phyloP scores from a whole-genome alignment of 495 filamentous ascomycete species.

The Penicillium tannophilum region DNA sequence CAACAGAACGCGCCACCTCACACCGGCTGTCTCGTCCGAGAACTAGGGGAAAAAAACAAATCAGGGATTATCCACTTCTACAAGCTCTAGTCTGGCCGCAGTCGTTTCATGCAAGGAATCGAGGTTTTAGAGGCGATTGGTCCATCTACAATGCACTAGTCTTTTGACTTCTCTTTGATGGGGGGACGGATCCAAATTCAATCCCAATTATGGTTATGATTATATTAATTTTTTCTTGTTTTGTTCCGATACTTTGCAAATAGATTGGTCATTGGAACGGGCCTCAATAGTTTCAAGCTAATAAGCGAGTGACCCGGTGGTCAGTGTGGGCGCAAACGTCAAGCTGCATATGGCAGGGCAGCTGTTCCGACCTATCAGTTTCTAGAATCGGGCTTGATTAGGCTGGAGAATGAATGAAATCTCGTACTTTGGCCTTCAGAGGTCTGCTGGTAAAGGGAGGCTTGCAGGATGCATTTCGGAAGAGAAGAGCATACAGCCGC shows the following conservation, averaged over 20 bases:
- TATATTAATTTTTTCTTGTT: background rate
- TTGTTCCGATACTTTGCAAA: background rate
- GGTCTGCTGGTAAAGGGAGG: background rate
- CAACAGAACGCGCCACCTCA: background rate
- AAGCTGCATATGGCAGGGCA: slow-evolving; percentile 1
- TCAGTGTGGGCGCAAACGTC: background rate
- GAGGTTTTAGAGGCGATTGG: slow-evolving; percentile 30
- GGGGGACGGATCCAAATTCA: background rate
- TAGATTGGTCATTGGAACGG: slow-evolving; percentile 6
- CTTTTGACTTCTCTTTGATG: background rate
- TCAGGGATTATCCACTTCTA: background rate
- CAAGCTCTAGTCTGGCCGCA: background rate
- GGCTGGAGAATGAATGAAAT: background rate
- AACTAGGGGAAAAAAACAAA: background rate
- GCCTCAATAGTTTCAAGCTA: slow-evolving; percentile 5
- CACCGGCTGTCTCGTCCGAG: background rate
- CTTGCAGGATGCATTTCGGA: slow-evolving; percentile 23
- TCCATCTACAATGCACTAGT: slow-evolving; percentile 10
- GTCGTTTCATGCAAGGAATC: slow-evolving; percentile 29
- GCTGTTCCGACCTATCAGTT: slow-evolving; percentile 10
- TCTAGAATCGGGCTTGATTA: background rate
- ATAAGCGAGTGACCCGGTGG: background rate
- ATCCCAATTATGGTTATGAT: background rate
- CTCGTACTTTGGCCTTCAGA: background rate
- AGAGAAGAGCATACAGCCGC: slow-evolving; percentile 13